phyloP scores from a whole-genome alignment of 108 stramenopile genomes.

The Nannochloropsis oceanica region DNA sequence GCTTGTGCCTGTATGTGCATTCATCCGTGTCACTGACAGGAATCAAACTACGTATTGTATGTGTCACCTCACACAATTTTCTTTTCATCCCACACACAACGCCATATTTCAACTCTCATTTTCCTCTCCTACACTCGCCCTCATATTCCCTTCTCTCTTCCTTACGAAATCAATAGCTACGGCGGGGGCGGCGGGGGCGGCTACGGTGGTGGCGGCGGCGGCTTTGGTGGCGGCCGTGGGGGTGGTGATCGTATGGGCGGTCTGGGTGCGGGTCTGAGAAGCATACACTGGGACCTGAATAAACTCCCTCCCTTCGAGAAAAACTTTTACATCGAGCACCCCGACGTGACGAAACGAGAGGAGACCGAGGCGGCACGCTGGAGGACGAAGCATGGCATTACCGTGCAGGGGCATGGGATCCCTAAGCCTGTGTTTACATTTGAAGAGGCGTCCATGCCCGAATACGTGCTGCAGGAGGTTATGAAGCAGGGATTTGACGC shows the following conservation, averaged over 20 bases:
- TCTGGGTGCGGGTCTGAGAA: slow-evolving; percentile 7
- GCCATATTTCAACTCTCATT: too few species aligned
- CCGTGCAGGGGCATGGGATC: slow-evolving; percentile 61
- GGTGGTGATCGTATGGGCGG: slow-evolving; percentile 29
- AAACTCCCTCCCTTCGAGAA: slow-evolving; percentile 85
- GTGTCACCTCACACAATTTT: too few species aligned
- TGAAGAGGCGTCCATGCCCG: slow-evolving; percentile 82
- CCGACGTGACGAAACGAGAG: slow-evolving; percentile 68
- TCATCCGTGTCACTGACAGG: too few species aligned
- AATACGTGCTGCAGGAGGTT: slow-evolving; percentile 83
- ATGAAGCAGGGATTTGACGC: slow-evolving; percentile 79
- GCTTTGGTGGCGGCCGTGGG: slow-evolving; percentile 1
- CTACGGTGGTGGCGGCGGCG: slow-evolving; percentile 10
- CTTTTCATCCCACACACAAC: too few species aligned
- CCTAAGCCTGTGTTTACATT: slow-evolving; percentile 85
- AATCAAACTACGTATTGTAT: too few species aligned
- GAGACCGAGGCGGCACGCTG: slow-evolving; percentile 64
- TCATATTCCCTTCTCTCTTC: background rate
- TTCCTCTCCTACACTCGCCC: too few species aligned
- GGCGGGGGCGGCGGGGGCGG: slow-evolving; percentile 2
- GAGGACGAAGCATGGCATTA: slow-evolving; percentile 68
- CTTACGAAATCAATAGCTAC: background rate
- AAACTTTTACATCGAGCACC: slow-evolving; percentile 99
- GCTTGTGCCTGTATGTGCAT: too few species aligned
- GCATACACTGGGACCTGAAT: slow-evolving; percentile 53